Evolutionary conservation across 176 grass and related monocot genomes (phyloP), one percentile per base, ranked within the genome.

Genomic region (Triticum turgidum): DNA sequence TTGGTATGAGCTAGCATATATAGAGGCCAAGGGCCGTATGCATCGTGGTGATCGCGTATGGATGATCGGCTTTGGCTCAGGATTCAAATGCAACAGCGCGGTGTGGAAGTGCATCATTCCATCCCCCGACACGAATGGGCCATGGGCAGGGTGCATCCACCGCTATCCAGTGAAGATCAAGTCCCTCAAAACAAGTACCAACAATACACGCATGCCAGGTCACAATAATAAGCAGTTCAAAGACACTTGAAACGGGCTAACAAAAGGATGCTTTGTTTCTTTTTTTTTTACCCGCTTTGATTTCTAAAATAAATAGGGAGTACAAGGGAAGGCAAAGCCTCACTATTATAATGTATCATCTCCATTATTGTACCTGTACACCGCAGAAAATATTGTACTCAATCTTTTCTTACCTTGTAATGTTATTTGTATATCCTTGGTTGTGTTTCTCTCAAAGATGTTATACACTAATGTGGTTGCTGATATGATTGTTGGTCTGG

Each of bases 41-140:
- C 22, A 25, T 13, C 22, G 5, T 11, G 88, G 85, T 4, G 86
- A 93, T 82, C 88, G 91, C 7, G 88, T 93, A 1, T 90, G 88
- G 85, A 86, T 89, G 82, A 90, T 93, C 61, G 88, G 85, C 1
- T 89, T 95, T 78, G 93, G 93, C 45, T 89, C 91, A n/a, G 93
- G 91, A 0, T 95, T 93, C 84, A 95, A 95, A 78, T 95, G 93
- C 88, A 95, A 95, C 83, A 95, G 93, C 80, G 86, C 84, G 45
- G 93, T 89, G 9, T 87, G 89, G 91, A 83, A 87, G 86, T 95
- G 93, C 84, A 78, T 91, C 61, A 44, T 45, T 58, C 82, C 68
- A 5, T 9, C 81, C 1, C 22, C 65, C 21, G 27, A 30, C 88
- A 59, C 56, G 18, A 9, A 82, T 80, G 88, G 88, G 12, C 85